Base-by-base conservation (phyloP, 768 basidiomycete genomes). In the Kwoniella sp. region DNA sequence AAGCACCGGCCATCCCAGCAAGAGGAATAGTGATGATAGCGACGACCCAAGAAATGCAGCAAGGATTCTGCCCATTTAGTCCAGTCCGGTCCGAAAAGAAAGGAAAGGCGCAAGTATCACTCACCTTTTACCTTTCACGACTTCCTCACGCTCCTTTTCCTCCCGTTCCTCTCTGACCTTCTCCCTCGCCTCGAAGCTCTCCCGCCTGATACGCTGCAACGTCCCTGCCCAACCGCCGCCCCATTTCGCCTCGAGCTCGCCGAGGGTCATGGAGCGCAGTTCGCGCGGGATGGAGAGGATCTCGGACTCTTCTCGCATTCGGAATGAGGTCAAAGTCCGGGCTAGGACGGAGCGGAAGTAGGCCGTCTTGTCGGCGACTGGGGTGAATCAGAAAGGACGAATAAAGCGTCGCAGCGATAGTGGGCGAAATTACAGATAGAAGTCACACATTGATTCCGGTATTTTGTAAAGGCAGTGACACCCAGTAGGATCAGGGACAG, bases 251-350 rank as follows among this genome's bases (percentile, higher is more conserved):
- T 74, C 69, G 38, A 82, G 69, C 28, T 81, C 78, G 12, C 65
- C 68, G 48, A 81, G 65, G 8, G 68, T 80, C 72, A 80, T 68
- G 4, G 55, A 62, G 3, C 76, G 64, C 2, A 81, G 47, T 41
- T 78, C 74, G 34, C 70, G 62, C 1, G 81, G 81, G 58, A 82
- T 79, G n/a, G 66, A 58, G 28, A 75, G 37, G 54, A 82, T 73
- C 61, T 79, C 81, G 12, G 77, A 73, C 52, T 74, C 76, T 67
- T 79, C 76, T 8, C 81, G 75, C 17, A 76, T 62, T 15, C 62
- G 23, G 60, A 82, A 81, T 12, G 79, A 75, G 7, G 63, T 52
- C 23, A 81, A 66, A 15, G 73, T 68, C n/a, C 68, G 67, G 7
- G 67, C 30, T 15, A 80, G 72, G n/a, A 71, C 47, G 0, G 68